Conservation (phyloP, 2,329 filamentous ascomycete genomes). For the Chrysoporthe cubensis region DNA sequence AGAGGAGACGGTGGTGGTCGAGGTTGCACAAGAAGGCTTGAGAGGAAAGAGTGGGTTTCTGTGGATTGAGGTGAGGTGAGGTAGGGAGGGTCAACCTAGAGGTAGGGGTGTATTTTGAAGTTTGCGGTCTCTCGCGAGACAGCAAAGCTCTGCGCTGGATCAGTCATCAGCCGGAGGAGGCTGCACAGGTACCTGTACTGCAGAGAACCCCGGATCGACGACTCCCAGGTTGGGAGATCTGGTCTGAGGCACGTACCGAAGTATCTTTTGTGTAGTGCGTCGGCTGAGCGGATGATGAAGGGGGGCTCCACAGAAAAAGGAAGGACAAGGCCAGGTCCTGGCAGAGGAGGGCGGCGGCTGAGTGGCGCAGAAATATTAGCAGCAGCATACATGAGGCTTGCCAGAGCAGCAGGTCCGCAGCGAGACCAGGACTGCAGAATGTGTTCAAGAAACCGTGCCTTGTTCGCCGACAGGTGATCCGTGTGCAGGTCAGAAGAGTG, state of each 20-base stretch:
- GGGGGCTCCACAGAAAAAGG: slow-evolving; percentile 28
- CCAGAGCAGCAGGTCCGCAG: neutral
- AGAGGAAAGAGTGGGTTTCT: slow-evolving; percentile 7
- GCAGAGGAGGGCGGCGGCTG: slow-evolving; percentile 15
- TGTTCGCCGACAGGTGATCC: neutral
- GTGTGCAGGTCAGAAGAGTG: neutral
- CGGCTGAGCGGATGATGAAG: slow-evolving; percentile 13
- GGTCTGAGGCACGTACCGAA: slow-evolving; percentile 20
- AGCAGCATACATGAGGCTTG: neutral
- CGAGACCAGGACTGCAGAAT: neutral
- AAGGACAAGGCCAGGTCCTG: neutral
- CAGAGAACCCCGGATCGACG: slow-evolving; percentile 24
- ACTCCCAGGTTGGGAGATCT: slow-evolving; percentile 20
- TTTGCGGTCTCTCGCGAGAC: slow-evolving; percentile 21
- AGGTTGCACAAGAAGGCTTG: slow-evolving; percentile 17
- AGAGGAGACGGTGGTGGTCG: slow-evolving; percentile 16
- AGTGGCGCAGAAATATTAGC: neutral
- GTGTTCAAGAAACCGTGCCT: neutral
- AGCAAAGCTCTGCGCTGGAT: slow-evolving; percentile 16
- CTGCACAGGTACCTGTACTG: slow-evolving; percentile 27
- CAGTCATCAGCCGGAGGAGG: slow-evolving; percentile 12
- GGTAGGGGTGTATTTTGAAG: slow-evolving; percentile 24
- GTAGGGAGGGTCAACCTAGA: slow-evolving; percentile 25
- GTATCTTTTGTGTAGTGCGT: slow-evolving; percentile 17
- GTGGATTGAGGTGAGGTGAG: slow-evolving; percentile 13